Evolutionary conservation across 192 early-diverging fungal genomes (phyloP).

Genomic region (Backusella australiensis): DNA sequence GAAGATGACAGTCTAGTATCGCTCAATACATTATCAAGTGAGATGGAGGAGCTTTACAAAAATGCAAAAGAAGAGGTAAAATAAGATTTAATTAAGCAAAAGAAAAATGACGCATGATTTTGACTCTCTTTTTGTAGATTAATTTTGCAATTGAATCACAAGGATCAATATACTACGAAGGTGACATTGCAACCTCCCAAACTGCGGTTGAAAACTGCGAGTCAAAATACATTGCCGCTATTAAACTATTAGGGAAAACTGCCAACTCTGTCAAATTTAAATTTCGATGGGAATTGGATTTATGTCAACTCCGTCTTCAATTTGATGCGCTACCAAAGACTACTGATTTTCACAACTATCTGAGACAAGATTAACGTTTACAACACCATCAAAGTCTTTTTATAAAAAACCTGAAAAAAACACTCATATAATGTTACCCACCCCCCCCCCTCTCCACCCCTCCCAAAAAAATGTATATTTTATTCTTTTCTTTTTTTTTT

Average conservation of each 20-base stretch:
- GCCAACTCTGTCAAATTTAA: neutral
- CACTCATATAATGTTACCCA: too few relatives aligned
- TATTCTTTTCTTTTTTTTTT: neutral
- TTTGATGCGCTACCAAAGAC: slow-evolving; percentile 2
- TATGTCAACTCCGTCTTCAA: neutral
- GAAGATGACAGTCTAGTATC: neutral
- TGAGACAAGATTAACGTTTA: neutral
- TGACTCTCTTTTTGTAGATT: neutral
- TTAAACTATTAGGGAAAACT: neutral
- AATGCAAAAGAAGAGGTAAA: slow-evolving; percentile 18
- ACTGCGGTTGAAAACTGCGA: slow-evolving; percentile 9
- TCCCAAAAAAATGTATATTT: neutral
- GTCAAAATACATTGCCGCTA: neutral
- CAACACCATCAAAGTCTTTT: neutral
- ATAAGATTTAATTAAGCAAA: neutral
- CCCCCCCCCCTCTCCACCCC: neutral
- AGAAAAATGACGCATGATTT: neutral
- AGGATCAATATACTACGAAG: slow-evolving; percentile 24
- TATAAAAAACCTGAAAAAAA: too few relatives aligned
- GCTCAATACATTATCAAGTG: neutral
- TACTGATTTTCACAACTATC: neutral
- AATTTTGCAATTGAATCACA: slow-evolving; percentile 17
- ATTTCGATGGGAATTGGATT: slow-evolving; percentile 3
- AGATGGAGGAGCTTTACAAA: neutral
- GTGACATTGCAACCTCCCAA: neutral